Evolutionary conservation across 192 early-diverging fungal species (phyloP).

Genomic region (Endogone sp.): DNA sequence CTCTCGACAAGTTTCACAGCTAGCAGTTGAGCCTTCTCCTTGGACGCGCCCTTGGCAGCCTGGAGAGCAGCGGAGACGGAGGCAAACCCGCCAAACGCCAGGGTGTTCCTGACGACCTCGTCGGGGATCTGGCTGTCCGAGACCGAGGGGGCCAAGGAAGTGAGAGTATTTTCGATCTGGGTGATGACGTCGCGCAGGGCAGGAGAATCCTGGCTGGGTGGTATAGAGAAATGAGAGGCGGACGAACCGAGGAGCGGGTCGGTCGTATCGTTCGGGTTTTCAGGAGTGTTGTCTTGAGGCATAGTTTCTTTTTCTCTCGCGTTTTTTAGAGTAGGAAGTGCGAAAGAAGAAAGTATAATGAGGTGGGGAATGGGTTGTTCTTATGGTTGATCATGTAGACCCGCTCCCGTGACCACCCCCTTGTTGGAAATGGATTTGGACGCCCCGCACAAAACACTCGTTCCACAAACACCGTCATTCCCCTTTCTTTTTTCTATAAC

Average conservation of each 20-base stretch:
- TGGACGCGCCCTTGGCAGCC: background rate
- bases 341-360: too few relatives aligned
- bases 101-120: background rate
- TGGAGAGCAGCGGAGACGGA: background rate
- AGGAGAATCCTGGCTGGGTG: background rate
- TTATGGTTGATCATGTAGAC: too few relatives aligned
- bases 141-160: background rate
- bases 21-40: background rate
- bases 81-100: background rate
- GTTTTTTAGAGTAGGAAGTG: too few relatives aligned
- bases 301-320: background rate
- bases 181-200: background rate
- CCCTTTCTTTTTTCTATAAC: too few relatives aligned
- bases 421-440: too few relatives aligned
- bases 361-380: too few relatives aligned
- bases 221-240: background rate
- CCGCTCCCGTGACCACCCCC: too few relatives aligned
- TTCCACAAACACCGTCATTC: too few relatives aligned
- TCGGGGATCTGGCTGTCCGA: background rate
- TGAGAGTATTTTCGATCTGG: background rate
- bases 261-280: background rate
- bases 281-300: background rate
- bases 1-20: background rate
- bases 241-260: background rate
- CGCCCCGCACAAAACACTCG: too few relatives aligned